These are phyloP conservation scores for Helotiales sp. DNA, from an alignment of 2,329 filamentous ascomycete species.

Conservation along the genomic window DNA sequence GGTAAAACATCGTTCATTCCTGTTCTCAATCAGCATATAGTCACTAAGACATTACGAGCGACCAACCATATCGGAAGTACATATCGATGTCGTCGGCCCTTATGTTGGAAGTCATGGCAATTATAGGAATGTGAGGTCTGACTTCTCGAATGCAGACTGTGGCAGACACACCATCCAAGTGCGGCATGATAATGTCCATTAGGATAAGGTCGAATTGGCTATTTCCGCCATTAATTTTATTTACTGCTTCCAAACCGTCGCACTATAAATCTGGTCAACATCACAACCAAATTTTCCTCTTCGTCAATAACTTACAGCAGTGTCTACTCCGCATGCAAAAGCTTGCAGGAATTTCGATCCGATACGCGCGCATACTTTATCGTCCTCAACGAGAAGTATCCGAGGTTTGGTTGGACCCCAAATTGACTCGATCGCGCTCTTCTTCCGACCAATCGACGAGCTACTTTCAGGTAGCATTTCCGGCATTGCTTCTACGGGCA, in stretches of 20 bases:
- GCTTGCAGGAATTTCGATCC: slow-evolving; percentile 66
- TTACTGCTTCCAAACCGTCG: slow-evolving; percentile 88
- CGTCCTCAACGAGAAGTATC: slow-evolving; percentile 88
- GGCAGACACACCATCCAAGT: slow-evolving; percentile 90
- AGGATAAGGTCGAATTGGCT: slow-evolving; percentile 67
- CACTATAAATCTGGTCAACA: slow-evolving; percentile 49
- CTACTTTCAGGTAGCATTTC: slow-evolving; percentile 43
- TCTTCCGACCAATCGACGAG: slow-evolving; percentile 39
- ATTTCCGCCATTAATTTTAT: slow-evolving; percentile 64
- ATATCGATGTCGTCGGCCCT: slow-evolving; percentile 94
- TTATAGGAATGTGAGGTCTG: slow-evolving; percentile 78
- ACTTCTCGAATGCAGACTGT: slow-evolving; percentile 91
- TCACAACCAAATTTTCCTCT: background rate
- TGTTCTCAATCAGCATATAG: slow-evolving; percentile 42
- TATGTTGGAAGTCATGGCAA: slow-evolving; percentile 99
- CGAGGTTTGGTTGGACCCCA: slow-evolving; percentile 68
- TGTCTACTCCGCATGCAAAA: slow-evolving; percentile 67
- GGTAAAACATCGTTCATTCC: slow-evolving; percentile 98
- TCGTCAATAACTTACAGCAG: slow-evolving; percentile 55
- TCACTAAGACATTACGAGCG: background rate
- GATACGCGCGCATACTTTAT: slow-evolving; percentile 66
- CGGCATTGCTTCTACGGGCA: slow-evolving; percentile 45
- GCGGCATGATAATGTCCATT: slow-evolving; percentile 97
- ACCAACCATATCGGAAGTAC: slow-evolving; percentile 93
- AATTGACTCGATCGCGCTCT: slow-evolving; percentile 42